Percentiles rank a stretch among this genome's conserved stretches.
Evolutionary conservation across 176 grass and related monocot genomes (phyloP).

Genomic region (Panicum miliaceum): DNA sequence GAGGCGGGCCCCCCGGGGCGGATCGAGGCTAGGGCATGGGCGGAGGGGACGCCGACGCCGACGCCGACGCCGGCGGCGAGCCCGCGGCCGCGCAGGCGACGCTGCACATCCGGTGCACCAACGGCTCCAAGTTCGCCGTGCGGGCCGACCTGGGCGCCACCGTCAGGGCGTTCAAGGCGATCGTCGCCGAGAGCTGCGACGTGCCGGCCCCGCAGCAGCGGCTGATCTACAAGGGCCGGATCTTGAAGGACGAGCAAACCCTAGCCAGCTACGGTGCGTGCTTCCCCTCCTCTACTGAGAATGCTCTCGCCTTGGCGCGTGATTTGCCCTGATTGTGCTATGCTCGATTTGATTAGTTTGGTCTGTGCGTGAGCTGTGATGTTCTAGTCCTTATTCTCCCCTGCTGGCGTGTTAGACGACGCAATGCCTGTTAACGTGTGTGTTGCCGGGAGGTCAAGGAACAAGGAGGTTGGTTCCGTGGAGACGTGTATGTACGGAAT

Average conservation of each 20-base stretch:
- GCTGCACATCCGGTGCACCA: slow-evolving; percentile 79
- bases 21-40: slow-evolving; percentile 57
- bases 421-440: slow-evolving; percentile 31
- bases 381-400: background rate
- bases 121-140: slow-evolving; percentile 78
- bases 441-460: background rate
- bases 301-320: background rate
- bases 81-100: slow-evolving; percentile 45
- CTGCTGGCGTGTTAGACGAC: slow-evolving; percentile 7
- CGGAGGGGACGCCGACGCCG: slow-evolving; percentile 38
- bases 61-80: slow-evolving; percentile 34
- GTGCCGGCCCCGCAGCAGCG: slow-evolving; percentile 85
- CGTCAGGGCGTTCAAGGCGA: slow-evolving; percentile 68
- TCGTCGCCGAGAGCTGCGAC: slow-evolving; percentile 72
- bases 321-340: background rate
- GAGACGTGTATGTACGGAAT: background rate
- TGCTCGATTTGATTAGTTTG: background rate
- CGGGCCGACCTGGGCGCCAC: slow-evolving; percentile 55
- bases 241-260: slow-evolving; percentile 94
- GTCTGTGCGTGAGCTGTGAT: background rate
- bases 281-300: background rate
- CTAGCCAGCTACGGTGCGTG: slow-evolving; percentile 81
- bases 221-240: slow-evolving; percentile 93
- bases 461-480: background rate
- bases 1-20: slow-evolving; percentile 11